phyloP scores from a whole-genome alignment of 2,329 filamentous ascomycete genomes.

The Pezicula rhizophila region DNA sequence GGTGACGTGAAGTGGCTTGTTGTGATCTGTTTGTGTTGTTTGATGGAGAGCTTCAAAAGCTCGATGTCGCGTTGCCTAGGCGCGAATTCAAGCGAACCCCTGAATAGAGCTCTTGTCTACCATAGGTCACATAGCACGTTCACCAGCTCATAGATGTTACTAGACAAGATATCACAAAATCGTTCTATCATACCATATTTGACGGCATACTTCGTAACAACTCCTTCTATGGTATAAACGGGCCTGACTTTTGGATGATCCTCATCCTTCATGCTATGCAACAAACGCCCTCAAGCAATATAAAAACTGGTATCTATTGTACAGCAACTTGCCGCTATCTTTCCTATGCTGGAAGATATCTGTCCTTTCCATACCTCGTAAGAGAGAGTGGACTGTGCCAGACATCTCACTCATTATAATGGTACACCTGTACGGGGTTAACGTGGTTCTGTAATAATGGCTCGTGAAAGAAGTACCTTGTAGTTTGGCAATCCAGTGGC shows the following conservation, averaged over 20 bases:
- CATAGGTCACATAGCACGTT: too few species aligned
- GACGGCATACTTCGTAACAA: constrained; percentile 3
- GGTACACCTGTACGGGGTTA: constrained; percentile 60
- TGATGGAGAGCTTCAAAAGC: neutral
- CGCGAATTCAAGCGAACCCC: neutral
- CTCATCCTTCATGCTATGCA: constrained; percentile 15
- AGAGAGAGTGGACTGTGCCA: constrained; percentile 17
- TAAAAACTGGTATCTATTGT: constrained; percentile 3
- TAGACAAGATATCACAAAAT: neutral
- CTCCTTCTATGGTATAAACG: constrained; percentile 18
- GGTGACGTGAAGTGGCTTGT: neutral
- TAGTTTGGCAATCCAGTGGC: constrained; percentile 92
- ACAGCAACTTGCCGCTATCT: constrained; percentile 2
- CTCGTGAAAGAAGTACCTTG: constrained; percentile 56
- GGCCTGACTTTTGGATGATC: constrained; percentile 4
- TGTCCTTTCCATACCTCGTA: constrained; percentile 6
- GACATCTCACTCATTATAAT: constrained; percentile 71
- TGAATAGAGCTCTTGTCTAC: too few species aligned
- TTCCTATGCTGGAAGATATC: neutral
- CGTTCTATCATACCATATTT: constrained; percentile 1
- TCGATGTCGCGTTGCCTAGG: neutral
- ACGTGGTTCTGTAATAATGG: neutral
- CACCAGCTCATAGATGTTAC: too few species aligned
- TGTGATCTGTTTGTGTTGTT: neutral
- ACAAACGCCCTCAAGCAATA: constrained; percentile 15